phyloP scores from a whole-genome alignment of 106 monocot species.

The Platanthera guangdongensis region DNA sequence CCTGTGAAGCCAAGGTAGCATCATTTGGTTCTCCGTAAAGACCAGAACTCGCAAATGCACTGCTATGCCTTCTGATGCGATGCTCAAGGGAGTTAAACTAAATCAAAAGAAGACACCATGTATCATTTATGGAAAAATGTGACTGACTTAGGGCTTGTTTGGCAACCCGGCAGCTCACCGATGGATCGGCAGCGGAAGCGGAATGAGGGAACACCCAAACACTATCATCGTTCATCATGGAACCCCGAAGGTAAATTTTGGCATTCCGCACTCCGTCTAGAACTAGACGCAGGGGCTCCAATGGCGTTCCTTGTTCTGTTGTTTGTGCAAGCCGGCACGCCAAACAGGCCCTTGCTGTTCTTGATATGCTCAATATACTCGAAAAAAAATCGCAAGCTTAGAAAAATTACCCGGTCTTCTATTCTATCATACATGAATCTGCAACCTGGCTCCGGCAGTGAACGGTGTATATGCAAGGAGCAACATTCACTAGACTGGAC shows the following conservation, averaged over 20 bases:
- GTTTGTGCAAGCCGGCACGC: too few species aligned
- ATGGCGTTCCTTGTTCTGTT: too few species aligned
- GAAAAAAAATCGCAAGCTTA: neutral
- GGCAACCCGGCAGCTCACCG: too few species aligned
- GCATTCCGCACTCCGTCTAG: too few species aligned
- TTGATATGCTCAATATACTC: neutral
- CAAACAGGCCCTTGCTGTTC: neutral
- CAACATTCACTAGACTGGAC: slow-evolving; percentile 65
- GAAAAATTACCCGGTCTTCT: slow-evolving; percentile 59
- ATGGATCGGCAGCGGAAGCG: neutral
- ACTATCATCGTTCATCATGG: too few species aligned
- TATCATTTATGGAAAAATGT: slow-evolving; percentile 2
- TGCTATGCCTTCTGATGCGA: slow-evolving; percentile 46
- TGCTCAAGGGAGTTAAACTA: slow-evolving; percentile 83
- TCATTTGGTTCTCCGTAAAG: slow-evolving; percentile 68
- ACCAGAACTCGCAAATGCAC: slow-evolving; percentile 38
- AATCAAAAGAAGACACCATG: neutral
- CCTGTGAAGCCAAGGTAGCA: slow-evolving; percentile 92
- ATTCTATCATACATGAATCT: slow-evolving; percentile 83
- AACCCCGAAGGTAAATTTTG: too few species aligned
- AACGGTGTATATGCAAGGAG: slow-evolving; percentile 47
- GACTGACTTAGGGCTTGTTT: neutral
- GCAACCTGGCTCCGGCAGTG: slow-evolving; percentile 59
- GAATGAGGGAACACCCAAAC: neutral
- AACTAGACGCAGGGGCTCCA: too few species aligned